A percentile compares a stretch with the other conserved stretches of the same genome.
These are phyloP conservation scores for Jamesozyma piceae DNA, from an alignment of 805 yeast genomes.

Conservation along the genomic window DNA sequence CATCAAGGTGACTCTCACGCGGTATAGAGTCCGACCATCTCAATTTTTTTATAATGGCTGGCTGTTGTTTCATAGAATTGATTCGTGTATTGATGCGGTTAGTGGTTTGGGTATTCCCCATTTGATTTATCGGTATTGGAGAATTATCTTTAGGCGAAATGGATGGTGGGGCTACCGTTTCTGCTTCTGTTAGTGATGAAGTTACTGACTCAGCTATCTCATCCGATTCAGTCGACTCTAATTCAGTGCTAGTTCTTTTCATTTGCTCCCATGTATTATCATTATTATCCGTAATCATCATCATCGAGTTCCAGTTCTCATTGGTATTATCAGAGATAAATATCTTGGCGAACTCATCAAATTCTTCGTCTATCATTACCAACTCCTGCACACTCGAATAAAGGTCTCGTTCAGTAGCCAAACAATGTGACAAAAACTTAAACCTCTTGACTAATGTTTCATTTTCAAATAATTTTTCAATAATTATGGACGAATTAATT, in stretches of 20 bases:
- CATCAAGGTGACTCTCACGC: not conserved
- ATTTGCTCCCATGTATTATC: not conserved
- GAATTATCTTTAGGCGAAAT: too few relatives aligned
- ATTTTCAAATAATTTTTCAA: constrained; percentile 38
- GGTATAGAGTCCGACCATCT: constrained; percentile 4
- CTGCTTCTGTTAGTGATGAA: not conserved
- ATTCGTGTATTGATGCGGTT: not conserved
- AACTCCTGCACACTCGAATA: constrained; percentile 22
- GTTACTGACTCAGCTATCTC: not conserved
- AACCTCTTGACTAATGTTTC: constrained; percentile 17
- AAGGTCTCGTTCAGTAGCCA: constrained; percentile 16
- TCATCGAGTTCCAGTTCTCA: not conserved
- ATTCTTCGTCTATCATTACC: constrained; percentile 29
- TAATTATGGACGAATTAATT: constrained; percentile 44
- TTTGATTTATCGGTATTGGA: not conserved
- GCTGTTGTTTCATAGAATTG: not conserved
- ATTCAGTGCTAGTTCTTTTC: not conserved
- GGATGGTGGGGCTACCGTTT: not conserved
- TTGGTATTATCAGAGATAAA: not conserved
- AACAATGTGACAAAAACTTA: constrained; percentile 19
- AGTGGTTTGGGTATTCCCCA: not conserved
- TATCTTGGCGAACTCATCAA: constrained; percentile 28
- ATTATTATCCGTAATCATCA: not conserved
- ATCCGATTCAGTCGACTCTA: not conserved
- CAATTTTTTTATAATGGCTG: constrained; percentile 1